Base-by-base conservation (phyloP, 257 asterid genomes). In the Jaltomata sinuosa region DNA sequence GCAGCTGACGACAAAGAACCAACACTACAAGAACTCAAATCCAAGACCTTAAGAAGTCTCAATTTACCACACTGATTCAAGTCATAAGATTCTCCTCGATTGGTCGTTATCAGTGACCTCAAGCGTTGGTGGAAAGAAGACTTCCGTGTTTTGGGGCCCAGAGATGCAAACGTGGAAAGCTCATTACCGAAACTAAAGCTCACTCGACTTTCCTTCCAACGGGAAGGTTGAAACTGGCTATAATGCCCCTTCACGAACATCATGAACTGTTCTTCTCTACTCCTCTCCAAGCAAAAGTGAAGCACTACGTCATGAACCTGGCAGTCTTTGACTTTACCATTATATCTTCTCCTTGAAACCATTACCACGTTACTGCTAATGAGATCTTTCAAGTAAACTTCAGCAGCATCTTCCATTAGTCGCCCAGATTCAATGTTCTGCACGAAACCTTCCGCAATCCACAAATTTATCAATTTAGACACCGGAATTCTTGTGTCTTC, bases 401-500 rank as follows among this genome's bases (percentile, higher is more conserved):
- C 83, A 27, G 84, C 79, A 15, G 40, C 62, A 8, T 82, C 84
- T 50, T 64, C 84, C 55, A 64, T n/a, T n/a, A n/a, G 6, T 22
- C 47, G 38, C 19, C 32, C 68, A 16, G 59, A 27, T 14, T 42
- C n/a, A 36, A 31, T 21, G 32, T 45, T 40, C 34, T 34, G 59
- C 47, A 82, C 53, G 27, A 82, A 82, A 2, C 85, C 85, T 68
- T 82, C 85, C 11, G 85, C 78, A 6, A 82, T 62, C 85, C 79
- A 82, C 29, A 82, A 27, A 18, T 64, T 36, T 34, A 49, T 42
- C 79, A 82, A 42, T 82, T 42, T 82, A 22, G 79, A 52, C 53
- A 62, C 59, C 11, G 52, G 38, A 62, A 82, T 64, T 27, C n/a
- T 49, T 3, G 62, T 32, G 19, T 47, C 85, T 27, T 67, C 80